Conservation (phyloP, 2,329 filamentous ascomycete genomes). For the Neonectria hederae region DNA sequence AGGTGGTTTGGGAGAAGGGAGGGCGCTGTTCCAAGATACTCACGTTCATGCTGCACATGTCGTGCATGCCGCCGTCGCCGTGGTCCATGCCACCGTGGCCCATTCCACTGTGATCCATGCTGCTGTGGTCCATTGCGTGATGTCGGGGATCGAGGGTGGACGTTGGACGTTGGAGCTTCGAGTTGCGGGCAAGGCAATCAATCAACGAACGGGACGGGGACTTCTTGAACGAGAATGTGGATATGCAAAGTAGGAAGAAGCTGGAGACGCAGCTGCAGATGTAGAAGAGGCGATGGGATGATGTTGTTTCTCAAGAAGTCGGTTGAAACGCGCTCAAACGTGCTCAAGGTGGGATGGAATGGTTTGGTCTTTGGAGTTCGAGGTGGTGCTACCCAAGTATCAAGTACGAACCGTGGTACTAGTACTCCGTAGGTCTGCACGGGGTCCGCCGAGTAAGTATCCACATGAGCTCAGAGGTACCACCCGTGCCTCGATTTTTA, state of each 20-base stretch:
- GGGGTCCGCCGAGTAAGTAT: neutral
- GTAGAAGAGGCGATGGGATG: neutral
- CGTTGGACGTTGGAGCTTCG: neutral
- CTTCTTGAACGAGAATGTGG: neutral
- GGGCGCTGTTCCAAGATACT: conserved; percentile 44
- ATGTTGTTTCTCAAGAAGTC: conserved; percentile 11
- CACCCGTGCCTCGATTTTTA: neutral
- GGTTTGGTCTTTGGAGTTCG: neutral
- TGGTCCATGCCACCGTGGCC: conserved; percentile 57
- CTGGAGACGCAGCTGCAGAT: neutral
- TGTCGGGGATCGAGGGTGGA: neutral
- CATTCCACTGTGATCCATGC: conserved; percentile 57
- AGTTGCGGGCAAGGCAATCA: neutral
- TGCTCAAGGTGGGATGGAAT: conserved; percentile 44
- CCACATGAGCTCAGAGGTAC: neutral
- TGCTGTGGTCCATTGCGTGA: conserved; percentile 54
- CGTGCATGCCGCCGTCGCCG: conserved; percentile 67
- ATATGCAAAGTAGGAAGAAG: neutral
- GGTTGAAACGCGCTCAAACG: conserved; percentile 53
- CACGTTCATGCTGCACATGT: conserved; percentile 92
- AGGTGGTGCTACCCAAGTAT: neutral
- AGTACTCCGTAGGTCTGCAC: neutral
- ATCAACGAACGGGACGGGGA: neutral
- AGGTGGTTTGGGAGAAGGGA: neutral
- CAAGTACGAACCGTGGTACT: neutral